phyloP scores from a whole-genome alignment of 495 filamentous ascomycete genomes.

The Rostrohypoxylon terebratum region DNA sequence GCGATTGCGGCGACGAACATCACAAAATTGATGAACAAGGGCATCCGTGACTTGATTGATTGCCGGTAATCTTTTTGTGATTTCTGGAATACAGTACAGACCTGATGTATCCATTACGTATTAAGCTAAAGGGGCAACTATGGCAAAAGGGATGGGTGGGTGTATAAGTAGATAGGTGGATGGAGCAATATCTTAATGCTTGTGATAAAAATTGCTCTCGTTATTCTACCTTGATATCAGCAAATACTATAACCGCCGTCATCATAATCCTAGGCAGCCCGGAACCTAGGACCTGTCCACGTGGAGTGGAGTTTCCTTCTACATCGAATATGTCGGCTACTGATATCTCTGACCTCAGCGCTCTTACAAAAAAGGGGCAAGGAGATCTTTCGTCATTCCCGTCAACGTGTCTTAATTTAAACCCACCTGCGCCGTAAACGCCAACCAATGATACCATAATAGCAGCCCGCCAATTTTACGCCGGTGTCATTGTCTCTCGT shows the following conservation, averaged over 20 bases:
- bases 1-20: not conserved
- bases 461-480: slow-evolving; percentile 48
- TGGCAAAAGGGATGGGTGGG: not conserved
- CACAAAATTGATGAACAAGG: not conserved
- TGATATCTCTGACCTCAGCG: not conserved
- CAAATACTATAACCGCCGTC: slow-evolving; percentile 44
- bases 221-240: slow-evolving; percentile 41
- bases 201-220: slow-evolving; percentile 39
- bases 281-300: slow-evolving; percentile 3
- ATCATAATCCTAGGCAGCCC: not conserved
- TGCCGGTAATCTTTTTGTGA: not conserved
- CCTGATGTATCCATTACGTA: not conserved
- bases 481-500: slow-evolving; percentile 45
- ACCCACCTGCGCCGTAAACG: slow-evolving; percentile 43
- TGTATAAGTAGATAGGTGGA: not conserved
- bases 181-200: not conserved
- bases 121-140: not conserved
- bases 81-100: no score
- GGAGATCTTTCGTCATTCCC: slow-evolving; percentile 14
- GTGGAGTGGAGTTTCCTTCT: slow-evolving; percentile 15
- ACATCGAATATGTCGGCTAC: slow-evolving; percentile 1
- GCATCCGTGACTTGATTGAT: not conserved
- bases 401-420: slow-evolving; percentile 18
- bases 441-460: slow-evolving; percentile 48
- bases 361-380: slow-evolving; percentile 1